Evolutionary conservation across 75 land plant genomes (phyloP).

Genomic region (Selaginella moellendorffii): DNA sequence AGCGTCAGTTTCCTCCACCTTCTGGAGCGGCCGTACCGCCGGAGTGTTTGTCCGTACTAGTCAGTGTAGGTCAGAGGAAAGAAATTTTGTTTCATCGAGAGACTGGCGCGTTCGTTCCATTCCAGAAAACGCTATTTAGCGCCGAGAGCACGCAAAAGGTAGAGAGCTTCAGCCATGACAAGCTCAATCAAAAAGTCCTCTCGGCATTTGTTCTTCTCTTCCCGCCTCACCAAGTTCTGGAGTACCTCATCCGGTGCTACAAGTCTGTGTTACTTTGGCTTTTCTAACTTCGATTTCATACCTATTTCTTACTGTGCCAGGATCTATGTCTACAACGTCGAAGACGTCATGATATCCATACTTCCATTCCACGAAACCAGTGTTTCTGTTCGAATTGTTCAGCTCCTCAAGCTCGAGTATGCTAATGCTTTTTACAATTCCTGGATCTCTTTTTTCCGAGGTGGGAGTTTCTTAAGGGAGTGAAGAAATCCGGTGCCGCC

Average conservation of each 20-base stretch:
- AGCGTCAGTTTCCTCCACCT: no score
- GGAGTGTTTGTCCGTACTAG: no score
- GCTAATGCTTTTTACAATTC: no score
- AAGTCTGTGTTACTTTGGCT: slow-evolving; percentile 27
- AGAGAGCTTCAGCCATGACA: slow-evolving; percentile 53
- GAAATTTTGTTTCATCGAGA: no score
- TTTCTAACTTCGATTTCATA: no score
- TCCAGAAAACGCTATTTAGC: slow-evolving; percentile 52
- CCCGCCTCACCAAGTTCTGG: slow-evolving; percentile 62
- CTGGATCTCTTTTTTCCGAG: no score
- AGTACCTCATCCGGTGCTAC: slow-evolving; percentile 84
- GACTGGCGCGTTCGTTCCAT: slow-evolving; percentile 39
- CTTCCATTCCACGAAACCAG: slow-evolving; percentile 85
- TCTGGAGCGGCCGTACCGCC: no score
- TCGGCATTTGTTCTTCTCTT: slow-evolving; percentile 42
- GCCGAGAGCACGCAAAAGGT: slow-evolving; percentile 39
- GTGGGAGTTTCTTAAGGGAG: slow-evolving; percentile 76
- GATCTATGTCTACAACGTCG: slow-evolving; percentile 64
- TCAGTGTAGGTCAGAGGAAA: no score
- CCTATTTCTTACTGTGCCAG: no score
- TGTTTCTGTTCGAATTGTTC: slow-evolving; percentile 71
- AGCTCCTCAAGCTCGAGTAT: slow-evolving; percentile 46
- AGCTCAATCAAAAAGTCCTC: slow-evolving; percentile 38
- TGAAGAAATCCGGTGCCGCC: slow-evolving; percentile 63
- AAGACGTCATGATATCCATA: slow-evolving; percentile 55